A percentile compares a stretch with the other conserved stretches of the same genome.
These are phyloP conservation scores for Psilocybe cyanescens DNA, from an alignment of 768 basidiomycete species.

Conservation along the genomic window DNA sequence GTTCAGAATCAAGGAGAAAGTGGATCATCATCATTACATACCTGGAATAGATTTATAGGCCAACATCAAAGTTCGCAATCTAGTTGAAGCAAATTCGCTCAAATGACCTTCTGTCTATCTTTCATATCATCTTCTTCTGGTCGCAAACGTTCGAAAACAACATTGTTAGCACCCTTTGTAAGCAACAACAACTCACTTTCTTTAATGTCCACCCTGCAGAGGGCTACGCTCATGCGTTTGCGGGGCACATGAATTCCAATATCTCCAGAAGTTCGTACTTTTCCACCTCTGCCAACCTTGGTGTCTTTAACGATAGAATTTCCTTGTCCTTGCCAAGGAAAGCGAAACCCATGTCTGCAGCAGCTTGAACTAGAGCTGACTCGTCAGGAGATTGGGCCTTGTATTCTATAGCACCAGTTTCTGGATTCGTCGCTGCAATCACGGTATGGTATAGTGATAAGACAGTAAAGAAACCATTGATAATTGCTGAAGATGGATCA, in stretches of 20 bases:
- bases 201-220: constrained; percentile 69
- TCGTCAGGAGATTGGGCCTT: constrained; percentile 98
- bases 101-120: constrained; percentile 80
- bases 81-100: constrained; percentile 83
- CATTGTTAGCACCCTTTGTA: constrained; percentile 93
- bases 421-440: constrained; percentile 69
- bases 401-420: constrained; percentile 79
- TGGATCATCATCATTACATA: constrained; percentile 32
- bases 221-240: constrained; percentile 94
- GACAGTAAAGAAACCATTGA: constrained; percentile 91
- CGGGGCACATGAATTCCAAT: constrained; percentile 91
- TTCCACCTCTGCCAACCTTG: constrained; percentile 67
- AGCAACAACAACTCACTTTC: constrained; percentile 69
- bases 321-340: constrained; percentile 91
- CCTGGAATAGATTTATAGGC: constrained; percentile 84
- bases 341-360: constrained; percentile 91
- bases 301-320: constrained; percentile 73
- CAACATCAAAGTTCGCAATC: constrained; percentile 88
- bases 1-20: neutral
- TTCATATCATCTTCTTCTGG: constrained; percentile 68
- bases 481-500: constrained; percentile 49
- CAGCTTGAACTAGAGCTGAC: constrained; percentile 95
- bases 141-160: constrained; percentile 89
- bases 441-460: constrained; percentile 95
- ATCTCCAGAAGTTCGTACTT: constrained; percentile 90